Evolutionary conservation across 2,329 filamentous ascomycete genomes (phyloP), one percentile per base, ranked within the genome.

Genomic region (Aspergillus ochraceoroseus): DNA sequence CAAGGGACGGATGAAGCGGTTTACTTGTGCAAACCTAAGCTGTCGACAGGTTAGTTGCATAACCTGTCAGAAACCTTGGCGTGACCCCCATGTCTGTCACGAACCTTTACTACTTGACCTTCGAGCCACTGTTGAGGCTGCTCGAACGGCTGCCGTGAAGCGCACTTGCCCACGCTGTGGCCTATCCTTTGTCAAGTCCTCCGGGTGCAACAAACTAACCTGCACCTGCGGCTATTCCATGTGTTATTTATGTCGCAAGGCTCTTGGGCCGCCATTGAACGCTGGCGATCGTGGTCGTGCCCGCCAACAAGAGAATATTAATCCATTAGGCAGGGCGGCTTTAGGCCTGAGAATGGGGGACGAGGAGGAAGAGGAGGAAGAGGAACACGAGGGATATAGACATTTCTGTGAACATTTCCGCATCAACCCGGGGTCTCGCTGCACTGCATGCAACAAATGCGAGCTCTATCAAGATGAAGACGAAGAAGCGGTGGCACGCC

Each of bases 351-450:
- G 18, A 22, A 11, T 25, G 3, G 32, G 30, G 13, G 27, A 30
- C 12, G 41, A 37, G 9, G 35, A 45, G 8, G 38, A 51, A 6
- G 47, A 58, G 1, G 51, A 55, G 2, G 61, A 59, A 32, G 63
- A 63, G 41, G 70, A 77, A 34, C 67, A 69, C 2, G 83, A 89
- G 61, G 89, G 90, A 0, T 96, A 98, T 64, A 75, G 80, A 26
- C 92, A 98, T 65, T 98, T 95, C 59, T 98, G 92, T 62, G 85
- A 95, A 61, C 92, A 96, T 66, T 96, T 96, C 63, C 77, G 92
- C 6, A 83, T 86, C 7, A 77, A 85, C 46, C 86, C 84, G 0
- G 87, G 89, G 33, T 76, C 77, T 9, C 71, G 74, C 9, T 98
- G 92, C 62, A 73, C 64, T 1, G 80, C 94, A 62, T 96, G 92